Evolutionary conservation across 2,329 filamentous ascomycete genomes (phyloP), one percentile per base, ranked within the genome.

Genomic region (Knufia fluminis): DNA sequence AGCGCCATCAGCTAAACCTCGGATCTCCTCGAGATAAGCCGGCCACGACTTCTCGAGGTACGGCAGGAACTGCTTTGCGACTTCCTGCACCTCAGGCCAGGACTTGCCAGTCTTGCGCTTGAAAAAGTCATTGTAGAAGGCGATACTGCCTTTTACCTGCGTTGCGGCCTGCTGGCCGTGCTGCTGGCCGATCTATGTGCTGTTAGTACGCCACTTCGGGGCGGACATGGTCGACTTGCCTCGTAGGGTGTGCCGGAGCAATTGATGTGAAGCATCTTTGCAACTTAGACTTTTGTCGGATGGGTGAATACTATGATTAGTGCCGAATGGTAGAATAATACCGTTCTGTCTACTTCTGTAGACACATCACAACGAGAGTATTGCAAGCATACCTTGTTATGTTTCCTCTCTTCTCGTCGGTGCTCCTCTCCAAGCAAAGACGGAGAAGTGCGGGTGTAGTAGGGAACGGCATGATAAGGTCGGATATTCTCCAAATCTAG

Each of bases 1-100:
- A 0, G 76, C 68, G 4, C 77, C 78, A 23, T 75, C 68, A 1
- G 78, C 76, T 40, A 80, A 68, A 2, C 74, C 64, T 53, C 57
- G 53, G 48, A 66, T 65, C 48, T 67, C 64, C 33, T 64, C 57
- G n/a, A 61, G 45, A 49, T 63, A 63, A 16, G 57, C 52, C 4
- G 63, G 61, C 55, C 60, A 66, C 35, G 55, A 52, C 9, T 59
- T 46, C 20, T 62, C 60, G 2, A 76, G 66, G 8, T 66, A 60
- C 1, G 66, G 61, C 46, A 69, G 62, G 56, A 75, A 76, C 7
- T 59, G 59, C 14, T 63, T 55, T 0, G 74, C 73, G n/a, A 68
- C 65, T 1, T 66, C 54, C 10, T 65, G 68, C n/a, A 76, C 75
- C 53, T 72, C 55, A 0, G 62, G 53, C 75, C 75, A 78, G 26